Conservation (phyloP, 2,329 filamentous ascomycete species). For the Acephala macrosclerotiorum region DNA sequence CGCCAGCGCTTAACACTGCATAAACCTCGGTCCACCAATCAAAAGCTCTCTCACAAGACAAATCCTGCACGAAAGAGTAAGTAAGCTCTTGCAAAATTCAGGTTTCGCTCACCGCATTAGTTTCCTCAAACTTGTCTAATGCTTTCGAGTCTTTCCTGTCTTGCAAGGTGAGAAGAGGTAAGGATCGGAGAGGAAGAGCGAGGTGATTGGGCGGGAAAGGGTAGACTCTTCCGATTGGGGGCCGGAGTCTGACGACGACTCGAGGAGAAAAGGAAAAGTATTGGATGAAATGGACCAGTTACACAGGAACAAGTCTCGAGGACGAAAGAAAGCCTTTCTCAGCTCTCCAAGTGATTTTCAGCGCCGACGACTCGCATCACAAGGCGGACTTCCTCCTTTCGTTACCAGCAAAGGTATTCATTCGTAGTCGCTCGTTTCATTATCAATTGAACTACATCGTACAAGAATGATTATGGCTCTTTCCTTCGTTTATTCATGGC, state of each 20-base stretch:
- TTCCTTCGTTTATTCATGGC: neutral
- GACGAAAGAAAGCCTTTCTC: neutral
- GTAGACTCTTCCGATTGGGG: neutral
- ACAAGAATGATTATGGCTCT: slow-evolving; percentile 1
- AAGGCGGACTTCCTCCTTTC: neutral
- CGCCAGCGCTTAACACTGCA: neutral
- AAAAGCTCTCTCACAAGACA: neutral
- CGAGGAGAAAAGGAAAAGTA: too few species aligned
- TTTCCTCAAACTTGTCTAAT: too few species aligned
- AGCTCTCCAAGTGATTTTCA: neutral
- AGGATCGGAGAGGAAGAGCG: neutral
- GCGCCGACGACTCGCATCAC: neutral
- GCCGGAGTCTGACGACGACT: neutral
- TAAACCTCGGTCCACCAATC: neutral
- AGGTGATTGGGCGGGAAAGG: neutral
- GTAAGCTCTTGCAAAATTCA: neutral
- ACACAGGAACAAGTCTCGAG: neutral
- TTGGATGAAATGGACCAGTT: neutral
- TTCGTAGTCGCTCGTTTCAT: neutral
- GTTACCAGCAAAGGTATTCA: neutral
- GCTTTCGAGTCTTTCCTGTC: neutral
- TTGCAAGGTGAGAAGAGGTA: neutral
- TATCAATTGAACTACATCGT: slow-evolving; percentile 8
- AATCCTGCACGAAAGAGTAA: neutral
- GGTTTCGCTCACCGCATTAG: neutral